Conservation (phyloP, 805 yeast species). For the Metschnikowia kunwiensis region DNA sequence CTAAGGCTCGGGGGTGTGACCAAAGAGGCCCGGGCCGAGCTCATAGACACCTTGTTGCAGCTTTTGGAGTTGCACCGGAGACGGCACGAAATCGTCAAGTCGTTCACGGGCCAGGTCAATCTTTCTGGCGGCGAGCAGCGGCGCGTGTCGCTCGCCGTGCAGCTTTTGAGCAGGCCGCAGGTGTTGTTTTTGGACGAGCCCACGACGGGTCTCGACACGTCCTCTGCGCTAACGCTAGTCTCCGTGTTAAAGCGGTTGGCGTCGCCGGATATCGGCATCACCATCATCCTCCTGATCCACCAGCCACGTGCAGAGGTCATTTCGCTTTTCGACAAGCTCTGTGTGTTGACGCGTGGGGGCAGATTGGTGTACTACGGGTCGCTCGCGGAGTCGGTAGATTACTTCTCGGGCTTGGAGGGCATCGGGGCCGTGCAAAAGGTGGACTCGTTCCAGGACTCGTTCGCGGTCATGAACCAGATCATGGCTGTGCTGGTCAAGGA, state of each 20-base stretch:
- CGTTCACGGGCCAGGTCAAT: slow-evolving; percentile 49
- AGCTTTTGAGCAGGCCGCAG: slow-evolving; percentile 72
- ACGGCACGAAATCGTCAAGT: slow-evolving; percentile 54
- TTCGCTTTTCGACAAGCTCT: slow-evolving; percentile 60
- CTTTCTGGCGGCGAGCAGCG: slow-evolving; percentile 85
- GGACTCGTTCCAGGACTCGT: slow-evolving; percentile 12
- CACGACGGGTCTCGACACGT: slow-evolving; percentile 82
- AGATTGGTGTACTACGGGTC: slow-evolving; percentile 45
- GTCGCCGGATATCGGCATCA: slow-evolving; percentile 54
- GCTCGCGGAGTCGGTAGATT: slow-evolving; percentile 40
- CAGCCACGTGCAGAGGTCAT: slow-evolving; percentile 82
- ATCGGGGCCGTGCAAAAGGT: slow-evolving; percentile 10
- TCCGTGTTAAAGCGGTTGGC: slow-evolving; percentile 52
- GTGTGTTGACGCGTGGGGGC: slow-evolving; percentile 64
- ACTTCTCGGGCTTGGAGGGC: slow-evolving; percentile 37
- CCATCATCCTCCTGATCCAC: slow-evolving; percentile 73
- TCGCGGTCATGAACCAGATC: slow-evolving; percentile 13
- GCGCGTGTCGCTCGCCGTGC: slow-evolving; percentile 73
- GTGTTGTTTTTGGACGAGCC: slow-evolving; percentile 81
- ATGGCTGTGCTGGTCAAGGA: slow-evolving; percentile 20
- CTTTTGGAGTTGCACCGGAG: slow-evolving; percentile 68
- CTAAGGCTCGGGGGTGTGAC: slow-evolving; percentile 54
- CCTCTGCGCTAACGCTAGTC: slow-evolving; percentile 65
- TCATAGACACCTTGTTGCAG: slow-evolving; percentile 58
- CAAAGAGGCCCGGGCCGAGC: slow-evolving; percentile 39